A percentile compares a stretch with the other conserved stretches of the same genome.
phyloP scores from a whole-genome alignment of 352 stramenopile species.

The Phytophthora tubulina region DNA sequence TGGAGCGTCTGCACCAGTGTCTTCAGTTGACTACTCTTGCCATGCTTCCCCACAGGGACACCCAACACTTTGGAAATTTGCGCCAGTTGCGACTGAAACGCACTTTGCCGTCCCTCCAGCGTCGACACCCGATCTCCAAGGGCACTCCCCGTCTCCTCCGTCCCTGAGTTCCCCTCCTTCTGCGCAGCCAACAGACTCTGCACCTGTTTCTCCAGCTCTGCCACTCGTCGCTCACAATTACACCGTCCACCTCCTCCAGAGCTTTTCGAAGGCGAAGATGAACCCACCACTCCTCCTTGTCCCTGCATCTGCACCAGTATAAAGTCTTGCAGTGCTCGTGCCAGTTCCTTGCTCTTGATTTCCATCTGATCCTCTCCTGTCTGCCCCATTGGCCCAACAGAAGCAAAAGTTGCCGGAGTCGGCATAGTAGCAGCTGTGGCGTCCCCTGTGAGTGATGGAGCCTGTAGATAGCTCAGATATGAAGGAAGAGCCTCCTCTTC shows the following conservation, averaged over 20 bases:
- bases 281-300: constrained; percentile 9
- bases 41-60: constrained; percentile 67
- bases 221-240: constrained; percentile 62
- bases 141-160: constrained; percentile 31
- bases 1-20: constrained; percentile 75
- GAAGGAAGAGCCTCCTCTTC: constrained; percentile 78
- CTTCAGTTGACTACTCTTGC: constrained; percentile 75
- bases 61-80: constrained; percentile 81
- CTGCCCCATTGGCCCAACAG: not conserved
- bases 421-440: constrained; percentile 2
- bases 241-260: constrained; percentile 23
- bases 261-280: not conserved
- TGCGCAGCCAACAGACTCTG: constrained; percentile 38
- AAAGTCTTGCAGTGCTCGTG: constrained; percentile 63
- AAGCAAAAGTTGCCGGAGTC: not conserved
- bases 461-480: constrained; percentile 79
- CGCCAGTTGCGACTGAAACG: constrained; percentile 84
- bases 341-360: constrained; percentile 60
- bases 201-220: constrained; percentile 69
- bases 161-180: constrained; percentile 5
- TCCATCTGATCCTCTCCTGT: constrained; percentile 37
- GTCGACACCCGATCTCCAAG: constrained; percentile 78
- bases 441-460: constrained; percentile 27
- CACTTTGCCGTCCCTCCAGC: constrained; percentile 76
- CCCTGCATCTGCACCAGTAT: constrained; percentile 59